Evolutionary conservation across 176 grass and related monocot genomes (phyloP), one percentile per base, ranked within the genome.

Genomic region (Avena eriantha): DNA sequence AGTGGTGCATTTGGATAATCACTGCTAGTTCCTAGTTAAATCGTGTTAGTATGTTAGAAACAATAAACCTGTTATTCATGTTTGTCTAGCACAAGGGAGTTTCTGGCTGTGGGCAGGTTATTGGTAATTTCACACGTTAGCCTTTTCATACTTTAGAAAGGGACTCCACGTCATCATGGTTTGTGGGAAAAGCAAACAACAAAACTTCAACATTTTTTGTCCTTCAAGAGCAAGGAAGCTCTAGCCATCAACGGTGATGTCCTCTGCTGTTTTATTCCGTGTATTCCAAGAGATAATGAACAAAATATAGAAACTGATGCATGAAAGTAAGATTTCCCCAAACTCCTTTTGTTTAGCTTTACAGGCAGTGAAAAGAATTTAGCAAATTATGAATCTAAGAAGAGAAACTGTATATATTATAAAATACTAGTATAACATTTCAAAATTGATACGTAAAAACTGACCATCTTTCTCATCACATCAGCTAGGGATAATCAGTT

Each of bases 131-230:
- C 35, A 15, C 47, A 49, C 26, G 2, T 4, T 47, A 83, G 17
- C 6, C 14, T 47, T 83, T 65, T 84, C 24, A 73, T 83, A 57
- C 22, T 82, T 82, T 54, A 71, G 39, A 61, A 10, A 43, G 79
- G 65, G 18, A 12, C 43, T 23, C 86, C 34, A 35, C 33, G 14
- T 87, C 13, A 3, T 79, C 39, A 33, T 65, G 34, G 4, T 83
- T 73, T 51, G 39, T 43, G 18, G 3, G 14, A 79, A 54, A 48
- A 22, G 24, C 7, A 80, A 76, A 29, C 35, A 75, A 24, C 19
- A 74, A 76, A 68, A 8, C 10, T 80, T 70, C 14, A 82, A 16
- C 24, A 16, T 15, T 29, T 5, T 35, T 66, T 33, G 7, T 90
- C 19, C 34, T 80, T 87, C 26, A 23, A 73, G 63, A 73, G 7